phyloP scores from a whole-genome alignment of 257 asterid genomes.

The Ocimum tenuiflorum region DNA sequence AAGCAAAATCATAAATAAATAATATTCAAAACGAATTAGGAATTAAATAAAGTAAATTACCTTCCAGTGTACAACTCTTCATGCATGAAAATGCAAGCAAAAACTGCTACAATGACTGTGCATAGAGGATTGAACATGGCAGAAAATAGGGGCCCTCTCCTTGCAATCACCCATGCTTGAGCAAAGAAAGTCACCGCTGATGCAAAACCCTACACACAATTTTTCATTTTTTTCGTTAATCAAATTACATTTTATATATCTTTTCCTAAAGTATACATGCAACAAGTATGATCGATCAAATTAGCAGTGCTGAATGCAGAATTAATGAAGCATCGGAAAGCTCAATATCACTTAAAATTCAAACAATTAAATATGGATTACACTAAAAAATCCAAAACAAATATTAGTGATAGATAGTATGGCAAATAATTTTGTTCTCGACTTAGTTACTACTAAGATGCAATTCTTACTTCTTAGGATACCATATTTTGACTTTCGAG shows the following conservation, averaged over 20 bases:
- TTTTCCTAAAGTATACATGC: too few relatives aligned
- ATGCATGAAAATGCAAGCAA: constrained; percentile 45
- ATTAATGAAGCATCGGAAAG: too few relatives aligned
- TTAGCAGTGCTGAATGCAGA: too few relatives aligned
- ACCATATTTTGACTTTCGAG: too few relatives aligned
- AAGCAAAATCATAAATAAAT: background rate
- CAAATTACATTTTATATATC: too few relatives aligned
- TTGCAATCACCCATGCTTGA: constrained; percentile 59
- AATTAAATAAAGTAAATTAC: constrained; percentile 22
- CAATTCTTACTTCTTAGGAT: too few relatives aligned
- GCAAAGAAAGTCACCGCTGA: constrained; percentile 48
- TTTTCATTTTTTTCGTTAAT: background rate
- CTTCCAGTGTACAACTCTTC: constrained; percentile 70
- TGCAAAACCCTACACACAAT: constrained; percentile 26
- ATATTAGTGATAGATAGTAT: too few relatives aligned
- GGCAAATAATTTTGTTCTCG: too few relatives aligned
- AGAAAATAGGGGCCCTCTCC: constrained; percentile 56
- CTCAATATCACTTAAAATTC: too few relatives aligned
- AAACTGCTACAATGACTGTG: constrained; percentile 42
- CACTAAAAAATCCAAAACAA: too few relatives aligned
- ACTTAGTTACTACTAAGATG: too few relatives aligned
- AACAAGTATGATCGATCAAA: too few relatives aligned
- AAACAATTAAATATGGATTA: background rate
- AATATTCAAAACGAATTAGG: background rate
- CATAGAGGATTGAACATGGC: constrained; percentile 64